A percentile compares a stretch with the other conserved stretches of the same genome.
phyloP scores from a whole-genome alignment of 2,329 filamentous ascomycete genomes.

The Ceratocystis lukuohia region DNA sequence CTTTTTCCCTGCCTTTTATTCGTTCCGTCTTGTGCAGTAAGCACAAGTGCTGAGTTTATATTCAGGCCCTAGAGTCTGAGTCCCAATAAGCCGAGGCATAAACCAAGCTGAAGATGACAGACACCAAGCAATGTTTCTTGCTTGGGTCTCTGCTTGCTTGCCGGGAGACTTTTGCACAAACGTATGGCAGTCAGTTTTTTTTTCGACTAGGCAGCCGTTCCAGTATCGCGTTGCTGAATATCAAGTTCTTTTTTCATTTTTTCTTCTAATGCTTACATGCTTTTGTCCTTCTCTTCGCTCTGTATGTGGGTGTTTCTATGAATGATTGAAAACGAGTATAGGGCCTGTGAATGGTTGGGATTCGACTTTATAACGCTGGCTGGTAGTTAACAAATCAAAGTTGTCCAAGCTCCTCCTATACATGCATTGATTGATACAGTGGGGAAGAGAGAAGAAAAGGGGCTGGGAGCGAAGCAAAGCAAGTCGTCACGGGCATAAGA shows the following conservation, averaged over 20 bases:
- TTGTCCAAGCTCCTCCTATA: neutral
- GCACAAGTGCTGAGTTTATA: too few species aligned
- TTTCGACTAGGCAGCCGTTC: neutral
- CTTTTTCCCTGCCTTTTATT: neutral
- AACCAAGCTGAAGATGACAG: neutral
- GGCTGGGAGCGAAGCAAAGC: neutral
- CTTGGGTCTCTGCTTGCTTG: neutral
- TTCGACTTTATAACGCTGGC: neutral
- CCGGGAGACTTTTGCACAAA: neutral
- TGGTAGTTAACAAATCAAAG: neutral
- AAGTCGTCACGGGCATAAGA: neutral
- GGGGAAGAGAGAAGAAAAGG: neutral
- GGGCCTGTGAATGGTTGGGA: too few species aligned
- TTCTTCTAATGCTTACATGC: neutral
- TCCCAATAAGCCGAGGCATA: neutral
- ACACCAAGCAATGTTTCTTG: neutral
- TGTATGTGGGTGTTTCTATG: too few species aligned
- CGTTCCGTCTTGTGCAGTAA: too few species aligned
- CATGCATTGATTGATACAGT: neutral
- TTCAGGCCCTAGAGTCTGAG: too few species aligned
- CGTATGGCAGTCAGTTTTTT: neutral
- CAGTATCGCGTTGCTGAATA: conserved; percentile 3
- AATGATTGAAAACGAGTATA: too few species aligned
- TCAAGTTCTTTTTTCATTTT: neutral
- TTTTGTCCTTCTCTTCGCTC: neutral